phyloP scores from a whole-genome alignment of 345 rosid genomes.

The Acer campestre region DNA sequence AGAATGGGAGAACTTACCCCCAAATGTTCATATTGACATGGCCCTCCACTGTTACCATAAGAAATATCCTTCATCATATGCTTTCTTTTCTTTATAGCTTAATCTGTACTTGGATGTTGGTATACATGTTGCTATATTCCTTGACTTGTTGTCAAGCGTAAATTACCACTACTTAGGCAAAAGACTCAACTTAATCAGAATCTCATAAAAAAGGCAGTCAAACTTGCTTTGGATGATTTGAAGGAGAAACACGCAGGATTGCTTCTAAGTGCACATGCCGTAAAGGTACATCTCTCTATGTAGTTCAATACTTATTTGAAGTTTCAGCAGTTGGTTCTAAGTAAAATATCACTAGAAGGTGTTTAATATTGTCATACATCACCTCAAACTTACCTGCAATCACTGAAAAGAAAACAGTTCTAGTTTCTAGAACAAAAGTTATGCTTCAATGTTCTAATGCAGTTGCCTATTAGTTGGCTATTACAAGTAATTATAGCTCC shows the following conservation, averaged over 20 bases:
- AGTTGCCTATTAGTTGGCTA: background rate
- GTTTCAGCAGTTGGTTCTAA: background rate
- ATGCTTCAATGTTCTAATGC: background rate
- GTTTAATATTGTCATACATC: background rate
- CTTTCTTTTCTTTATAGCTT: conserved; percentile 12
- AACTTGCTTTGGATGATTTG: conserved; percentile 74
- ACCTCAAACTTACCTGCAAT: background rate
- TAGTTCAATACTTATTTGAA: background rate
- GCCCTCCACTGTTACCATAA: conserved; percentile 68
- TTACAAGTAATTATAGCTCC: background rate
- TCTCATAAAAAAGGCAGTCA: conserved; percentile 63
- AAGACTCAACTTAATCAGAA: conserved; percentile 43
- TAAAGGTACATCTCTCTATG: conserved; percentile 50
- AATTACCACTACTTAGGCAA: conserved; percentile 35
- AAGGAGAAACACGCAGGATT: conserved; percentile 71
- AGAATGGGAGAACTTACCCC: conserved; percentile 74
- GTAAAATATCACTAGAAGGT: background rate
- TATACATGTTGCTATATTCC: conserved; percentile 27
- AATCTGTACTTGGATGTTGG: background rate
- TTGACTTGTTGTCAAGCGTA: conserved; percentile 43
- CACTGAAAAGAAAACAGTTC: background rate
- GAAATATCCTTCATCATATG: conserved; percentile 49
- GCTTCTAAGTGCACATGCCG: conserved; percentile 73
- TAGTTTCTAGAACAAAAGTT: background rate
- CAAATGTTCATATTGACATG: conserved; percentile 52